Evolutionary conservation across 768 basidiomycete genomes (phyloP), one percentile per base, ranked within the genome.

Genomic region (Russula compacta): DNA sequence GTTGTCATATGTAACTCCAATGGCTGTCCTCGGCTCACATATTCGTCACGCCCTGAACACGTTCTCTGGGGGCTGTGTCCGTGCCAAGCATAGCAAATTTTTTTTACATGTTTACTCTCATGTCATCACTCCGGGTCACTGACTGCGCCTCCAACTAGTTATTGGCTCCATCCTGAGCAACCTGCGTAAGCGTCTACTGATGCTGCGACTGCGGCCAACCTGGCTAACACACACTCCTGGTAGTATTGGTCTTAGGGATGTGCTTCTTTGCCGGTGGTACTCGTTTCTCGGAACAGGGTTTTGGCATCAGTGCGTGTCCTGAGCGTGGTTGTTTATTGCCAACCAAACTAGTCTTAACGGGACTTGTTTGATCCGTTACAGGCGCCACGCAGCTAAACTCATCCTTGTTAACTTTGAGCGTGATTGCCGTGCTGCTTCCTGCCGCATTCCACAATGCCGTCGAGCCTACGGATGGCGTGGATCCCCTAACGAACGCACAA

Each of bases 221-320:
- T 46, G 15, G 40, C 40, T 65, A 21, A 60, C 24, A 44, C 24
- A 29, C 1, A 29, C 24, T 29, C 24, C 54, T 53, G 21, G 15
- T 53, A 88, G 86, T 92, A 38, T 78, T 94, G 53, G 84, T 93
- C 17, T 78, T 92, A 35, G 91, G 91, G 52, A 91, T 93, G 91
- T 92, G 50, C 68, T 92, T 92, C 74, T 92, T 92, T 66, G 89
- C 87, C 21, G 90, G 89, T 58, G 90, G 90, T 19, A 73, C 84
- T 53, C 81, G 81, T 66, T 92, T 83, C 68, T 86, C 85, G 19
- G 86, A 91, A 66, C 90, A 92, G 73, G 89, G 85, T 1, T 89
- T 91, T 67, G 84, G 85, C 51, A 73, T 79, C 43, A 84, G 89
- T 89, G 64, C 69, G 87, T 76, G 52, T 63, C 44, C 17, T 48